These are phyloP conservation scores for Antarctomyces pellizariae DNA, from an alignment of 495 filamentous ascomycete species.

Conservation along the genomic window DNA sequence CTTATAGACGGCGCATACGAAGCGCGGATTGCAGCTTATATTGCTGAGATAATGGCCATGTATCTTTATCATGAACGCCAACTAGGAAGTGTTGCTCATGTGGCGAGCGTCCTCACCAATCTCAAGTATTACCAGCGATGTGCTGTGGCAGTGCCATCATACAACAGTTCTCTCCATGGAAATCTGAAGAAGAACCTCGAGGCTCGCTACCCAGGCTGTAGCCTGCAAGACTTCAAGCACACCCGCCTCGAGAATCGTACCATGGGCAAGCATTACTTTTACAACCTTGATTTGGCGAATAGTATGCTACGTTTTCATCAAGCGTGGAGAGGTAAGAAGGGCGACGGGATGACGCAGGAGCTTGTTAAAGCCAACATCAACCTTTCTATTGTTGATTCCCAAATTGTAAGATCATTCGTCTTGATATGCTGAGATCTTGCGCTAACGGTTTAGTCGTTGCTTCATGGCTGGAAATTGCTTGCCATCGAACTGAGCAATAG, in stretches of 20 bases:
- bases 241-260: constrained; percentile 34
- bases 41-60: constrained; percentile 78
- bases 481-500: constrained; percentile 66
- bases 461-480: constrained; percentile 76
- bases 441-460: constrained; percentile 34
- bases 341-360: constrained; percentile 54
- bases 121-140: constrained; percentile 53
- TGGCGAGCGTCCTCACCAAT: constrained; percentile 43
- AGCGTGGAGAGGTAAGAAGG: constrained; percentile 42
- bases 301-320: constrained; percentile 52
- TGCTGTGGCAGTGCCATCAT: constrained; percentile 48
- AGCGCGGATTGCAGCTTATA: constrained; percentile 52
- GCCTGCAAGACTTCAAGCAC: constrained; percentile 50
- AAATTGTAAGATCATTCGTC: constrained; percentile 36
- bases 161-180: constrained; percentile 65
- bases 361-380: constrained; percentile 74
- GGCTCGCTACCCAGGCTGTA: constrained; percentile 43
- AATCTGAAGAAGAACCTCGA: constrained; percentile 73
- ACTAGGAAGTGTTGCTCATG: constrained; percentile 30
- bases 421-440: not conserved
- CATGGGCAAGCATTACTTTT: constrained; percentile 58
- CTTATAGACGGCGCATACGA: constrained; percentile 27
- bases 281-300: constrained; percentile 48
- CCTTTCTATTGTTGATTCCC: constrained; percentile 71
- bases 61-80: constrained; percentile 65